phyloP scores from a whole-genome alignment of 176 grass and related monocot genomes.

The Pharus latifolius region DNA sequence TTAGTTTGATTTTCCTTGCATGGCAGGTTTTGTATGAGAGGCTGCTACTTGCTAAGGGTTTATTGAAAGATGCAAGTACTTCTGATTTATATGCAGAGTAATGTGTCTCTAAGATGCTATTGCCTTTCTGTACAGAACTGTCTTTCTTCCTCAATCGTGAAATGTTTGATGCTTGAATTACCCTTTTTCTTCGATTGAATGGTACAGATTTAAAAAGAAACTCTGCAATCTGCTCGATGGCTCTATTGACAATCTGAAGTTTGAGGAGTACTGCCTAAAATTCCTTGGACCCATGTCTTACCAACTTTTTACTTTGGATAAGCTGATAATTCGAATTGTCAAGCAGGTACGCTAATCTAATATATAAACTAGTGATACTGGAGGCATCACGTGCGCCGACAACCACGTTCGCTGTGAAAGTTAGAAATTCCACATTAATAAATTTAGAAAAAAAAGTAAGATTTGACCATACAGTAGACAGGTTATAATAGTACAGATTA shows the following conservation, averaged over 20 bases:
- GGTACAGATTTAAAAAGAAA: conserved; percentile 25
- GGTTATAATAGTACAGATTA: no score
- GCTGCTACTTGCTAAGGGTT: conserved; percentile 11
- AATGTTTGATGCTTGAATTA: neutral
- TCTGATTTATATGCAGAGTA: conserved; percentile 32
- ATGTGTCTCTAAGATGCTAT: neutral
- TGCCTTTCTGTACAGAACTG: neutral
- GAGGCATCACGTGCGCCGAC: no score
- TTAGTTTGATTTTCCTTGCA: neutral
- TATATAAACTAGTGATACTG: neutral
- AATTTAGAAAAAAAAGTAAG: no score
- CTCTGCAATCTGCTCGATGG: conserved; percentile 17
- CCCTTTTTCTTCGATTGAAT: neutral
- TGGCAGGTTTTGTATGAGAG: conserved; percentile 36
- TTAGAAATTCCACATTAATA: no score
- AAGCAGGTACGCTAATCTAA: conserved; percentile 24
- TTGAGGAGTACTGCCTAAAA: conserved; percentile 30
- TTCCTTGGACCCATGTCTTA: conserved; percentile 30
- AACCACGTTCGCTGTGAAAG: no score
- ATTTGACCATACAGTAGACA: no score
- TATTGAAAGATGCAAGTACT: neutral
- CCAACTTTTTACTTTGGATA: conserved; percentile 39
- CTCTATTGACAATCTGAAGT: conserved; percentile 4
- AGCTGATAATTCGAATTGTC: conserved; percentile 12
- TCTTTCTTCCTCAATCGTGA: neutral